These are phyloP conservation scores for Picea sitchensis DNA, from an alignment of 75 land plant species.

Conservation along the genomic window DNA sequence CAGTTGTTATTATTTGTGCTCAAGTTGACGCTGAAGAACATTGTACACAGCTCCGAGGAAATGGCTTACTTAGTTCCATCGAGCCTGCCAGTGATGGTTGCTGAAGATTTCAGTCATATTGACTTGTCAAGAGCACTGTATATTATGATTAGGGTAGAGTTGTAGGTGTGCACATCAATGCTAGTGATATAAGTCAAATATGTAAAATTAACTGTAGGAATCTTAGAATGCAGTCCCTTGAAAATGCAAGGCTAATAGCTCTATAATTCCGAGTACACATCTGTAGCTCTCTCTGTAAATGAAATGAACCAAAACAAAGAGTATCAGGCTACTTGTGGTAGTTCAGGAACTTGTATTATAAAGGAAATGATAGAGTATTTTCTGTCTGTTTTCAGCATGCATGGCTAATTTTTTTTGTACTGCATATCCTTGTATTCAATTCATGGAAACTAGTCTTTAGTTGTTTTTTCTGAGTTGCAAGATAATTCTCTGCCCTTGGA, in stretches of 20 bases:
- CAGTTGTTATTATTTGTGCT: constrained; percentile 81
- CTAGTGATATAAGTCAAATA: background rate
- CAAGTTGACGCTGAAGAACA: constrained; percentile 91
- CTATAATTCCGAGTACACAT: background rate
- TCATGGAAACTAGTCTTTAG: background rate
- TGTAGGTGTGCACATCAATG: constrained; percentile 11
- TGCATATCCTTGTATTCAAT: background rate
- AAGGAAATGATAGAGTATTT: background rate
- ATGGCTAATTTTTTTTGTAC: background rate
- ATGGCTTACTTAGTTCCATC: constrained; percentile 84
- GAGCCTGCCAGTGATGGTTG: constrained; percentile 83
- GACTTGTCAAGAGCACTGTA: constrained; percentile 6
- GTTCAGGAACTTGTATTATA: background rate
- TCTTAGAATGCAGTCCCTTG: constrained; percentile 5
- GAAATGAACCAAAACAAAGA: background rate
- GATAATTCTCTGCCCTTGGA: background rate
- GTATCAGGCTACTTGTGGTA: background rate
- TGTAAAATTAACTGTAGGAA: background rate
- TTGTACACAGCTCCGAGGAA: constrained; percentile 76
- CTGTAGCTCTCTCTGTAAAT: constrained; percentile 6
- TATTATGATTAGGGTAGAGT: background rate
- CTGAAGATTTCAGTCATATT: constrained; percentile 21
- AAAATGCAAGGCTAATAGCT: background rate
- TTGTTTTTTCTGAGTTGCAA: background rate
- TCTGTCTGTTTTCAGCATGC: background rate